Conservation (phyloP, 2,329 filamentous ascomycete genomes). For the Byssochlamys sp. region DNA sequence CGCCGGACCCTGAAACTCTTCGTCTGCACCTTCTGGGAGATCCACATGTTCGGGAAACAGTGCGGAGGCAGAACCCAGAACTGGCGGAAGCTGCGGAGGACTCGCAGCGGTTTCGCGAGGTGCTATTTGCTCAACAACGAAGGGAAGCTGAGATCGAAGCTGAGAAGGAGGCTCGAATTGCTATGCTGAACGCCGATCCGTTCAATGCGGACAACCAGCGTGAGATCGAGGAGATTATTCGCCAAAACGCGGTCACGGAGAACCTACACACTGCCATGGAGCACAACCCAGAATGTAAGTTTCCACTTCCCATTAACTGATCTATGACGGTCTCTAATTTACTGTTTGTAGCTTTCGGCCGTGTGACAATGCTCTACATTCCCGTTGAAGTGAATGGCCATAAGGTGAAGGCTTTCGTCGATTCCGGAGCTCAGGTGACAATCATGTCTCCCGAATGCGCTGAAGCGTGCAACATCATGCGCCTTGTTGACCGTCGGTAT, state of each 20-base stretch:
- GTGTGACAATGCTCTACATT: conserved; percentile 93
- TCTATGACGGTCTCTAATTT: not conserved
- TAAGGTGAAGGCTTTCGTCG: conserved; percentile 89
- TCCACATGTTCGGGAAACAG: conserved; percentile 59
- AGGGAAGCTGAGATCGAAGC: conserved; percentile 62
- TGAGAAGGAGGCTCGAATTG: conserved; percentile 73
- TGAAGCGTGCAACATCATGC: conserved; percentile 88
- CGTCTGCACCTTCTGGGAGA: conserved; percentile 75
- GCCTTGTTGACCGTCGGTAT: conserved; percentile 84
- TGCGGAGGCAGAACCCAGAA: conserved; percentile 63
- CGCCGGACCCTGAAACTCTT: conserved; percentile 64
- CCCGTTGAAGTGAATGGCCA: conserved; percentile 88
- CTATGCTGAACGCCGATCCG: conserved; percentile 79
- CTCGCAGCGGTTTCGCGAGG: conserved; percentile 62
- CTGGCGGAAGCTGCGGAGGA: conserved; percentile 69
- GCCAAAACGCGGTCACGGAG: conserved; percentile 85
- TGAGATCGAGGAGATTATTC: conserved; percentile 93
- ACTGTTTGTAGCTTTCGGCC: conserved; percentile 63
- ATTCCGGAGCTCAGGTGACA: conserved; percentile 92
- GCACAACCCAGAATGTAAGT: conserved; percentile 85
- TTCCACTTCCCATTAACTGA: not conserved
- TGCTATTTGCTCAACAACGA: conserved; percentile 58
- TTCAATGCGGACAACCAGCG: conserved; percentile 87
- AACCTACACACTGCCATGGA: conserved; percentile 95
- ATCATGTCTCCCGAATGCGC: conserved; percentile 96